These are phyloP conservation scores for Gastroboletus turbinatus DNA, from an alignment of 1,284 basidiomycete genomes.

Conservation along the genomic window DNA sequence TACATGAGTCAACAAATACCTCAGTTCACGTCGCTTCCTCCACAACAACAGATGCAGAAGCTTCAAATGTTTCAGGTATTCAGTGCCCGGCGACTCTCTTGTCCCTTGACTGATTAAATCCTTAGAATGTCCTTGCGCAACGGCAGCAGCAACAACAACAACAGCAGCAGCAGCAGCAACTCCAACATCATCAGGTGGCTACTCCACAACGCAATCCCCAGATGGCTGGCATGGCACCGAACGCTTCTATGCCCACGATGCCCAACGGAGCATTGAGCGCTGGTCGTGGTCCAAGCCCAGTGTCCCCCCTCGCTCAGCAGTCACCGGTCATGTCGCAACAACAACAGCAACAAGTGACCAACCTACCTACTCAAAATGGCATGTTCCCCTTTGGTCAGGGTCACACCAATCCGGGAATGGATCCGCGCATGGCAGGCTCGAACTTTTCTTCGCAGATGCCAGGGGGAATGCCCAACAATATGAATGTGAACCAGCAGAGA, in stretches of 20 bases:
- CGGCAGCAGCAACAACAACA: constrained; percentile 16
- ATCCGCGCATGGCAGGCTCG: constrained; percentile 29
- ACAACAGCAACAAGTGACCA: constrained; percentile 31
- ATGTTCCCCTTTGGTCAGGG: constrained; percentile 33
- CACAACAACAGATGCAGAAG: constrained; percentile 57
- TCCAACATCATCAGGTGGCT: constrained; percentile 28
- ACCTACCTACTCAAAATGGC: constrained; percentile 30
- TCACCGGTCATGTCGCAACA: constrained; percentile 31
- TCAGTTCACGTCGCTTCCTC: constrained; percentile 51
- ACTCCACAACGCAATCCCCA: constrained; percentile 29
- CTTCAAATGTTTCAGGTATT: constrained; percentile 54
- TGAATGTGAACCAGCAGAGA: constrained; percentile 43
- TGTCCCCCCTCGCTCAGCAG: constrained; percentile 30
- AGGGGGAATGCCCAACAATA: constrained; percentile 30
- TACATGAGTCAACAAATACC: constrained; percentile 53
- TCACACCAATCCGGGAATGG: constrained; percentile 26
- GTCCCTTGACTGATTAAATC: constrained; percentile 10
- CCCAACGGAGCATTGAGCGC: constrained; percentile 26
- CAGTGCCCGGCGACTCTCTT: constrained; percentile 5
- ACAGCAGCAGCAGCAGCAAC: constrained; percentile 18
- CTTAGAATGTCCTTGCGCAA: constrained; percentile 21
- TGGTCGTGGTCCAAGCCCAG: constrained; percentile 24
- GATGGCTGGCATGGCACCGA: constrained; percentile 28
- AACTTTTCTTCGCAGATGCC: constrained; percentile 30
- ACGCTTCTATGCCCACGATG: constrained; percentile 21